Conservation (phyloP, 345 rosid genomes). For the Eucalyptus dawsonii region DNA sequence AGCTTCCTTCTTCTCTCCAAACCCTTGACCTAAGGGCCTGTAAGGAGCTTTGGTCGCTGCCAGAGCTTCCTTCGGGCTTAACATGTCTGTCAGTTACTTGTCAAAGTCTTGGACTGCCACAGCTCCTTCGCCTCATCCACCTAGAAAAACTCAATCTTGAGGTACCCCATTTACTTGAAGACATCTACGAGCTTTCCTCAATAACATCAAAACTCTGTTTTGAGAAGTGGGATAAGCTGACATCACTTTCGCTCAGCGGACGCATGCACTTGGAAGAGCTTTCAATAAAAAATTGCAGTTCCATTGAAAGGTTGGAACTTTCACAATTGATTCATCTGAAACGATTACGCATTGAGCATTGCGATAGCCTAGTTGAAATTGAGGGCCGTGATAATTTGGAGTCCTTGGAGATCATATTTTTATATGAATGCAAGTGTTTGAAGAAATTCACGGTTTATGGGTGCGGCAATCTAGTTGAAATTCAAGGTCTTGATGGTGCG, state of each 20-base stretch:
- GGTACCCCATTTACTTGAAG: rapidly evolving
- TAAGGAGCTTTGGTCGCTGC: no score
- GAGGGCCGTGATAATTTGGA: rapidly evolving
- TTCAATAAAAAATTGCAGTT: background rate
- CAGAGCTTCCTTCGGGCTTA: no score
- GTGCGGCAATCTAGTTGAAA: rapidly evolving
- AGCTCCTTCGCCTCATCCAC: no score
- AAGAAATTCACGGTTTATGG: rapidly evolving
- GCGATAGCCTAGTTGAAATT: rapidly evolving
- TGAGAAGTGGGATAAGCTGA: rapidly evolving
- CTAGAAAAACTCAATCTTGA: rapidly evolving
- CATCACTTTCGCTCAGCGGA: rapidly evolving
- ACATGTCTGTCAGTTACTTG: no score
- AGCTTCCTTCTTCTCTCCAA: background rate
- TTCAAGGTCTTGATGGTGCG: rapidly evolving
- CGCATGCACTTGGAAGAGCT: rapidly evolving
- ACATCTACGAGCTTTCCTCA: background rate
- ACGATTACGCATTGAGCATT: rapidly evolving
- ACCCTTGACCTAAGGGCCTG: no score
- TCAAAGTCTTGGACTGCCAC: no score
- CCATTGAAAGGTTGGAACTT: rapidly evolving
- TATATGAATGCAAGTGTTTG: no score
- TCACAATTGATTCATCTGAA: rapidly evolving
- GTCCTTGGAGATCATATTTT: no score
- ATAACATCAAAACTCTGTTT: rapidly evolving